A percentile compares a stretch with the other conserved stretches of the same genome.
Conservation (phyloP, 768 basidiomycete genomes). For the Suillus lakei region DNA sequence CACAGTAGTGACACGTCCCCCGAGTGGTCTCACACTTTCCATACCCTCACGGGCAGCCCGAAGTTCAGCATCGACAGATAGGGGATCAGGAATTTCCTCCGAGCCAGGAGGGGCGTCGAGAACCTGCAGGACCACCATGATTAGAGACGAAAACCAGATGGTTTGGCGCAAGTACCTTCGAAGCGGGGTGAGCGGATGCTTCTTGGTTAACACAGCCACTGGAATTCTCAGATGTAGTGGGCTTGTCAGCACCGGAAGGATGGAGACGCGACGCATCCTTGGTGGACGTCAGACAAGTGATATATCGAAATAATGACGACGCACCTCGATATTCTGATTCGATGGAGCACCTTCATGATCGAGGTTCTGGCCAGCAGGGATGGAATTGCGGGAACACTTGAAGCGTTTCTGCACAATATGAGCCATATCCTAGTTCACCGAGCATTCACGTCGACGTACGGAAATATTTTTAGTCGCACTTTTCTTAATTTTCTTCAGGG, state of each 20-base stretch:
- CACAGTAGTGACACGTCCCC: not conserved
- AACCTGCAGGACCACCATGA: not conserved
- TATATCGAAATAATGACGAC: not conserved
- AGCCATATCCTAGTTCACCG: not conserved
- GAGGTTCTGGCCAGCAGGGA: not conserved
- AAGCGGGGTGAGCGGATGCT: not conserved
- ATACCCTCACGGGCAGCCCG: not conserved
- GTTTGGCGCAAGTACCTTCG: not conserved
- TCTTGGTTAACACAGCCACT: not conserved
- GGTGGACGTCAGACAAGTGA: not conserved
- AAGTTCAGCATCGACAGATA: not conserved
- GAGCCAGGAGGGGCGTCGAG: not conserved
- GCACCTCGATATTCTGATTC: not conserved
- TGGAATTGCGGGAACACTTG: not conserved
- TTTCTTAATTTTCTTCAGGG: not conserved
- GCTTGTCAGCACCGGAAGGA: not conserved
- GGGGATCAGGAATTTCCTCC: not conserved
- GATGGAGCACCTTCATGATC: not conserved
- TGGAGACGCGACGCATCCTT: not conserved
- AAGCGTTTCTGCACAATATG: not conserved
- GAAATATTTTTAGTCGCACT: not conserved
- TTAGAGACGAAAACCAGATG: not conserved
- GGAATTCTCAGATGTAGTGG: not conserved
- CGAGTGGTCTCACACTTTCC: not conserved
- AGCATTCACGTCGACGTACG: not conserved